Evolutionary conservation across 1,139 yeast species (phyloP), one percentile per base, ranked within the genome.

Genomic region (Cylindricascospora bacillispora): DNA sequence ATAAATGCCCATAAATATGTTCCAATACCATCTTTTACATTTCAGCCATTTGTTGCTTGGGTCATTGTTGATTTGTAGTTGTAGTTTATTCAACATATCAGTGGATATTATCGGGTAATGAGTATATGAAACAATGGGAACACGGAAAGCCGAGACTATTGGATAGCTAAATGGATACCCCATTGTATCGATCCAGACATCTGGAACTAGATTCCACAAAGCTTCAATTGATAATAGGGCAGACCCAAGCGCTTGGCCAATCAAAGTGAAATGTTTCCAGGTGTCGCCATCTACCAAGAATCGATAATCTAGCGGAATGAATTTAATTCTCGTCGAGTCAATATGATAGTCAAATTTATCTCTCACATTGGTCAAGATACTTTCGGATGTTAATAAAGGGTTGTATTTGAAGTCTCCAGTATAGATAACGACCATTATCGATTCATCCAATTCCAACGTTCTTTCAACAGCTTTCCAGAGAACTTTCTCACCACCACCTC

Each of bases 401-500:
- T 20, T 20, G 13, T 12, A 4, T 4, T 21, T 23, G 5, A 52
- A 46, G 40, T 76, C 79, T 13, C 83, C 82, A 14, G 94, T 79
- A 52, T 89, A 92, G 6, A 92, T 62, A 3, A 72, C 76, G 6
- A 71, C 82, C n/a, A 81, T 58, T 42, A 74, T 72, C 25, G 56
- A 53, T 4, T 59, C 58, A 38, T 66, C 64, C 22, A 64, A 59
- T 7, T 55, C 45, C 36, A 86, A 60, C 0, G 95, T 81, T 15
- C 78, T 67, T 41, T 71, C 66, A 5, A 89, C 82, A 0, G 95
- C 95, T 34, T 82, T 85, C 98, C 98, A 92, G 27, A 92, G 62
- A 0, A 92, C 98, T 30, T 93, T 69, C 54, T 92, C 99, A 15
- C 99, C 99, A 23, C 99, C 99, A 13, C 98, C 98, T 23, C 94